phyloP scores from a whole-genome alignment of 352 stramenopile genomes.

The Phytopythium aichiense region DNA sequence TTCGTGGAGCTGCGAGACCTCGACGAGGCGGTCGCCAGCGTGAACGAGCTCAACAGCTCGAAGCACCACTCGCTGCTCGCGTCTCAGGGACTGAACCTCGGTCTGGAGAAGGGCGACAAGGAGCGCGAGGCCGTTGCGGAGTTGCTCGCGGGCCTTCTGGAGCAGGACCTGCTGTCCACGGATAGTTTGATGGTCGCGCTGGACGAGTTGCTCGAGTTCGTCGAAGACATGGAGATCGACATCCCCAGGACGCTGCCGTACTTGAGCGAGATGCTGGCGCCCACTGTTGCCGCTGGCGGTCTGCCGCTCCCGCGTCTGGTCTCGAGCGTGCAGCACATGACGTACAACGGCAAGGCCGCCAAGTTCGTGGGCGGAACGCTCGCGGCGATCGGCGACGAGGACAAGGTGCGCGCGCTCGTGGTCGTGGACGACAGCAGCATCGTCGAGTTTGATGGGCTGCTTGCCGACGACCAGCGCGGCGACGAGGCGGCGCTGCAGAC shows the following conservation, averaged over 20 bases:
- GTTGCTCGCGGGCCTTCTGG: conserved; percentile 51
- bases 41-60: conserved; percentile 52
- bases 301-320: conserved; percentile 41
- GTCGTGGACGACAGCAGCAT: conserved; percentile 1
- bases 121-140: conserved; percentile 49
- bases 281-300: conserved; percentile 38
- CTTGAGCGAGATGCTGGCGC: conserved; percentile 67
- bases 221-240: conserved; percentile 81
- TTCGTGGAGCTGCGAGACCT: conserved; percentile 85
- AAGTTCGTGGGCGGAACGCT: conserved; percentile 56
- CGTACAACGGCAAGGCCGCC: conserved; percentile 57
- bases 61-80: conserved; percentile 47
- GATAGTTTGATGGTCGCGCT: conserved; percentile 35
- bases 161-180: conserved; percentile 40
- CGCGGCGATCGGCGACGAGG: conserved; percentile 34
- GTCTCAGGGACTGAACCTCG: conserved; percentile 54
- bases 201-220: conserved; percentile 62
- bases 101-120: conserved; percentile 64
- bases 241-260: conserved; percentile 72
- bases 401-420: conserved; percentile 37
- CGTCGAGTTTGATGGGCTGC: conserved; percentile 36
- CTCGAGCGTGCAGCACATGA: conserved; percentile 39
- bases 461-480: conserved; percentile 37
- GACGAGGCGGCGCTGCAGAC: conserved; percentile 22
- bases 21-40: conserved; percentile 58